Evolutionary conservation across 441 rosid species (phyloP), one percentile per base, ranked within the genome.

Genomic region (Lepidium campestre): DNA sequence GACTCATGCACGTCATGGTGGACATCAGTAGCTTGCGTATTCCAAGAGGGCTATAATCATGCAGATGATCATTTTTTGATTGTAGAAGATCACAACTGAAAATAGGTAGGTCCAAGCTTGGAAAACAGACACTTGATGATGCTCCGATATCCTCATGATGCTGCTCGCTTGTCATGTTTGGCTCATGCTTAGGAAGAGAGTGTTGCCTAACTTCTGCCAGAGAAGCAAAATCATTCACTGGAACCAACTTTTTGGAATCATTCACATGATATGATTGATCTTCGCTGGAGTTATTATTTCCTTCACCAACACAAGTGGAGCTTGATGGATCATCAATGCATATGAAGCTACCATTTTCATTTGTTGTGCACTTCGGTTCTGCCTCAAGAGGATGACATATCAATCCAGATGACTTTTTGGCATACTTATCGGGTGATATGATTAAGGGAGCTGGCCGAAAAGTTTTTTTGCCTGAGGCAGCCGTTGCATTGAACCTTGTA

Each of bases 21-120:
- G 97, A 86, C 91, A 91, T 85, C 88, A 89, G 88, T 62, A 95
- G 74, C 80, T 95, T 97, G 57, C 99, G 97, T 63, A 95, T 90
- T 35, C 99, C 99, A 40, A 95, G 93, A 55, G 99, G 99, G 68
- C 99, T 95, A 55, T 85, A 95, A 70, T 95, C 99, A 70, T 88
- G 98, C 74, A 82, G 88, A 74, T 73, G 74, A 67, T 91, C 98
- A 59, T 79, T 79, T 41, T 87, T 85, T 18, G 97, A 80, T 63
- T 87, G 97, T 71, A 85, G 67, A 65, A 93, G 91, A 69, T 93
- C 99, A 74, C 96, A 91, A 80, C 89, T 88, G 73, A 95, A 81
- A 74, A 87, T 88, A 5, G 99, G 98, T 61, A 95, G 53, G 73
- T 95, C 99, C 82, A 89, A 75, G 79, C 94, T 79, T 62, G 98